A percentile compares a stretch with the other conserved stretches of the same genome.
These are phyloP conservation scores for Penicillium herquei DNA, from an alignment of 495 filamentous ascomycete species.

Conservation along the genomic window DNA sequence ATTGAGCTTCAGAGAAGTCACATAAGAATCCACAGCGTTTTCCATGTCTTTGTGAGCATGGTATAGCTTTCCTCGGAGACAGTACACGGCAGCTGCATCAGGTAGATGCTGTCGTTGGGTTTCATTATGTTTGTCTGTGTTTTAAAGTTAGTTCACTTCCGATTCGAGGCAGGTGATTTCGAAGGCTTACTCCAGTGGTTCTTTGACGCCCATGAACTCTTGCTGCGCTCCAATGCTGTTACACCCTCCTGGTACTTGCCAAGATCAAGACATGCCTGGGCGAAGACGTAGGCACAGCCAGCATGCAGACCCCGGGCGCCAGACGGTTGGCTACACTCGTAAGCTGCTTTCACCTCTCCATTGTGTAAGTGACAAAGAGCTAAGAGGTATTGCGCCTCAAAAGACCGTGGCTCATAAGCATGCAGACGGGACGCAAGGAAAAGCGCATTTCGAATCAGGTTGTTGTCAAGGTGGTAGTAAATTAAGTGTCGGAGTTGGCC, in stretches of 20 bases:
- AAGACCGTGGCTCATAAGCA: slow-evolving; percentile 74
- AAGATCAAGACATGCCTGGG: slow-evolving; percentile 79
- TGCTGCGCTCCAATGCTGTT: slow-evolving; percentile 72
- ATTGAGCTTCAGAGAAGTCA: slow-evolving; percentile 83
- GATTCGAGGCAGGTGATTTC: background rate
- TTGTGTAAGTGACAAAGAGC: slow-evolving; percentile 80
- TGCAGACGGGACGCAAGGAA: slow-evolving; percentile 86
- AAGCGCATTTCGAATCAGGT: slow-evolving; percentile 80
- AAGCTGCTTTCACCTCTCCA: slow-evolving; percentile 72
- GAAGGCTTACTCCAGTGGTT: slow-evolving; percentile 64
- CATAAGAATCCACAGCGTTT: slow-evolving; percentile 79
- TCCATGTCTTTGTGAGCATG: slow-evolving; percentile 74
- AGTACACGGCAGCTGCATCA: slow-evolving; percentile 77
- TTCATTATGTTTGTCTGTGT: slow-evolving; percentile 66
- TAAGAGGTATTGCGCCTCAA: slow-evolving; percentile 79
- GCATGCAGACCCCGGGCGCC: slow-evolving; percentile 69
- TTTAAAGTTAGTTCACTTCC: slow-evolving; percentile 7
- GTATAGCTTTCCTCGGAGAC: slow-evolving; percentile 84
- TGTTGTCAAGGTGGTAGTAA: slow-evolving; percentile 91
- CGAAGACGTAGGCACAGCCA: slow-evolving; percentile 89
- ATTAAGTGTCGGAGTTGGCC: slow-evolving; percentile 79
- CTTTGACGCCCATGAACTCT: slow-evolving; percentile 66
- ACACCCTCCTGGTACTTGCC: slow-evolving; percentile 78
- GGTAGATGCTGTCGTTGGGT: slow-evolving; percentile 65
- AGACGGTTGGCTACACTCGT: slow-evolving; percentile 64